Percentiles rank a stretch among this genome's conserved stretches.
Conservation (phyloP, 129 eudicot species). For the carrot (Daucus carota) region DNA sequence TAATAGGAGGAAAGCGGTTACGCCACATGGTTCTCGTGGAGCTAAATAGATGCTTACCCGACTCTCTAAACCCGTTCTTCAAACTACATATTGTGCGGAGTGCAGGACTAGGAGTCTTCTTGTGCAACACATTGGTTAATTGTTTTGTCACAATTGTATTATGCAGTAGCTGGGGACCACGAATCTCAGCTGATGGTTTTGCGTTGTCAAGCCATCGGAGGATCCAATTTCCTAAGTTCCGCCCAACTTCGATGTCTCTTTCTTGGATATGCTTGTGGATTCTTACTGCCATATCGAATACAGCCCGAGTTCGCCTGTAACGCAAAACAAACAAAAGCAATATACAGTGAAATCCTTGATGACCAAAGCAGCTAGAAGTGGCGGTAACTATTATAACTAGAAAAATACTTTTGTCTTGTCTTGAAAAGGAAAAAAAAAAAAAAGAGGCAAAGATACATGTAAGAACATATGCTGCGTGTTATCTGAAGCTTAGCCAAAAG, state of each 20-base stretch:
- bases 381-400: neutral
- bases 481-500: neutral
- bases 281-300: slow-evolving; percentile 62
- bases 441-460: neutral
- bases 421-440: neutral
- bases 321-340: slow-evolving; percentile 6
- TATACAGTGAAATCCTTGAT: neutral
- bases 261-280: slow-evolving; percentile 71
- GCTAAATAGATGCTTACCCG: slow-evolving; percentile 46
- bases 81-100: slow-evolving; percentile 16
- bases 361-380: neutral
- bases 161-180: slow-evolving; percentile 31
- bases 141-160: slow-evolving; percentile 20
- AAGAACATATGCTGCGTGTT: neutral
- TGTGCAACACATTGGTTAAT: slow-evolving; percentile 24
- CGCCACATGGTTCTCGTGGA: slow-evolving; percentile 41
- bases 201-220: slow-evolving; percentile 70
- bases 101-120: slow-evolving; percentile 18
- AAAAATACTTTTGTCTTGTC: neutral
- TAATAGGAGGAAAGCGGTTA: slow-evolving; percentile 33
- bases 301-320: slow-evolving; percentile 60
- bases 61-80: slow-evolving; percentile 27
- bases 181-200: slow-evolving; percentile 77
- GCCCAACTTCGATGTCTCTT: slow-evolving; percentile 85
- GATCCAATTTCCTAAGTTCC: slow-evolving; percentile 71